Evolutionary conservation across 2,329 filamentous ascomycete species (phyloP).

Genomic region (Scytalidium sp.): DNA sequence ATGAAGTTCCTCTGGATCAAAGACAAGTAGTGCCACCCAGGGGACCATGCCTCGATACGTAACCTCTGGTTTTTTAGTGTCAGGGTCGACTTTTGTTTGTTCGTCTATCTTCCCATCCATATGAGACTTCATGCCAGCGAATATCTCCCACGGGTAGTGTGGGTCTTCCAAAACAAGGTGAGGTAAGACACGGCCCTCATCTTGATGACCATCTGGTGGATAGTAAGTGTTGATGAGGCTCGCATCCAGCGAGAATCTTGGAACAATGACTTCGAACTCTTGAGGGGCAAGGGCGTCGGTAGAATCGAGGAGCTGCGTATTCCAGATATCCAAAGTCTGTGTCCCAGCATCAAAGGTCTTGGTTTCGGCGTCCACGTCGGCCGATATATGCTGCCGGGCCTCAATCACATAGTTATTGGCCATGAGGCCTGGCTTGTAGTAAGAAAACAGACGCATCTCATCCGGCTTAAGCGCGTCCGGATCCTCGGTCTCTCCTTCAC

Average conservation of each 20-base stretch:
- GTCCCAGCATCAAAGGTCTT: background rate
- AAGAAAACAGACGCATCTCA: background rate
- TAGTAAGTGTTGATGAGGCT: slow-evolving; percentile 34
- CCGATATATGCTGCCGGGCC: background rate
- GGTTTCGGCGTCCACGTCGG: background rate
- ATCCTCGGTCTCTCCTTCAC: background rate
- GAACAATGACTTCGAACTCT: slow-evolving; percentile 34
- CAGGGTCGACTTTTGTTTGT: background rate
- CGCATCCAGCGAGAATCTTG: slow-evolving; percentile 31
- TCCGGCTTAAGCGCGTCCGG: background rate
- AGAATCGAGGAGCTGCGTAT: background rate
- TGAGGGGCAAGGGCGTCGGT: slow-evolving; percentile 8
- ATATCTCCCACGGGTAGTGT: slow-evolving; percentile 40
- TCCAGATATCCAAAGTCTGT: no score
- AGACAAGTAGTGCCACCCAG: slow-evolving; percentile 24
- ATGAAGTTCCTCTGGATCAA: slow-evolving; percentile 26
- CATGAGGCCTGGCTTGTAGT: background rate
- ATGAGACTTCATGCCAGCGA: slow-evolving; percentile 19
- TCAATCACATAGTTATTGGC: background rate
- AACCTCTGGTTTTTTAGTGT: slow-evolving; percentile 18
- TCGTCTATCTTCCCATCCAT: no score
- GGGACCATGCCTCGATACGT: no score
- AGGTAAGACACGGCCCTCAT: slow-evolving; percentile 32
- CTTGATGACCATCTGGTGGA: slow-evolving; percentile 36
- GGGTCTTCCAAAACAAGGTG: slow-evolving; percentile 43